Conservation (phyloP, 441 rosid genomes). For the California macrophylla region DNA sequence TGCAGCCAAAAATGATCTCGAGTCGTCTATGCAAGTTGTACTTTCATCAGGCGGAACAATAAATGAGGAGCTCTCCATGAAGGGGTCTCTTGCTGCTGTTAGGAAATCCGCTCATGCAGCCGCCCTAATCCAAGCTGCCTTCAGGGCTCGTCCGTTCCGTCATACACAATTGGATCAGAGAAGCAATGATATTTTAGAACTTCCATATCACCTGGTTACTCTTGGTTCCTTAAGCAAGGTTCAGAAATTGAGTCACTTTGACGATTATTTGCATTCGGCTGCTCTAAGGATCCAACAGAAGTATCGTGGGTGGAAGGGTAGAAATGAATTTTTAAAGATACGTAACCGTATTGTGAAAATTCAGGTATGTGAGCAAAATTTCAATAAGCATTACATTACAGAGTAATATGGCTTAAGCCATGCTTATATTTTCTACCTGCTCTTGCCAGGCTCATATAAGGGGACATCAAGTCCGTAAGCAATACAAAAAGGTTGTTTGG, state of each 20-base stretch:
- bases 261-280: slow-evolving; percentile 60
- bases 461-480: slow-evolving; percentile 74
- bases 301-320: slow-evolving; percentile 80
- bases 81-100: slow-evolving; percentile 64
- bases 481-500: slow-evolving; percentile 63
- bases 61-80: slow-evolving; percentile 42
- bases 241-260: slow-evolving; percentile 40
- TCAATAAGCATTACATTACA: background rate
- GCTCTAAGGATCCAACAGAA: slow-evolving; percentile 67
- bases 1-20: slow-evolving; percentile 28
- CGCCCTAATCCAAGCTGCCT: slow-evolving; percentile 58
- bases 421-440: too few relatives aligned
- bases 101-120: slow-evolving; percentile 70
- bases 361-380: slow-evolving; percentile 39
- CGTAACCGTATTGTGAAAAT: slow-evolving; percentile 63
- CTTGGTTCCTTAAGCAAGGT: slow-evolving; percentile 42
- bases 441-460: slow-evolving; percentile 68
- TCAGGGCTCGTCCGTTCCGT: slow-evolving; percentile 46
- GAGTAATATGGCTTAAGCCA: too few relatives aligned
- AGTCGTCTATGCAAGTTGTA: slow-evolving; percentile 21
- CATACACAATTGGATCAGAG: slow-evolving; percentile 39
- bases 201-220: slow-evolving; percentile 43
- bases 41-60: slow-evolving; percentile 19
- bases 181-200: slow-evolving; percentile 27
- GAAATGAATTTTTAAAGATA: slow-evolving; percentile 61